Evolutionary conservation across 2,329 filamentous ascomycete genomes (phyloP).

Genomic region (Sporothrix curviconia): DNA sequence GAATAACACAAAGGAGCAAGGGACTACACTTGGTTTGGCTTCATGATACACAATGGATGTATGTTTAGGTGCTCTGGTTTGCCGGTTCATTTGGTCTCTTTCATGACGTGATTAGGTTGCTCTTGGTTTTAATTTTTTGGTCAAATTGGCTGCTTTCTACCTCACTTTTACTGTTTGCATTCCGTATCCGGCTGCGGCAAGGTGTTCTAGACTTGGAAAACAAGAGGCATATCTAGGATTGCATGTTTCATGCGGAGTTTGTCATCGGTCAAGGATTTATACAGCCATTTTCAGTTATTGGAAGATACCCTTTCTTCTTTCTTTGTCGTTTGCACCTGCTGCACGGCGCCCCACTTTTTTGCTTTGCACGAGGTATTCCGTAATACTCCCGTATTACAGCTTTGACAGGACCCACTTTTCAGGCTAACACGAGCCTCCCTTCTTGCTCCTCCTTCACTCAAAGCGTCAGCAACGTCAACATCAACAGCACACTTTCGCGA

Average conservation of each 20-base stretch:
- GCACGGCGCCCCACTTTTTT: too few relatives aligned
- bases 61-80: neutral
- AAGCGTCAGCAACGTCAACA: neutral
- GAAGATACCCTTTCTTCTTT: conserved; percentile 3
- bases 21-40: too few relatives aligned
- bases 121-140: neutral
- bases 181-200: neutral
- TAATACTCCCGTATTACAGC: too few relatives aligned
- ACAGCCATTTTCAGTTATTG: neutral
- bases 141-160: too few relatives aligned
- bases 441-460: neutral
- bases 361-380: too few relatives aligned
- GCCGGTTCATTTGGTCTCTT: neutral
- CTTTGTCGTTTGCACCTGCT: too few relatives aligned
- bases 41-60: too few relatives aligned
- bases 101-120: neutral
- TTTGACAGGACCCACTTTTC: neutral
- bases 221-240: neutral
- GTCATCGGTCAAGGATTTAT: neutral
- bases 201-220: neutral
- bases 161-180: too few relatives aligned
- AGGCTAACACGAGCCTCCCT: neutral
- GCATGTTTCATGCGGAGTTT: neutral
- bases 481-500: neutral
- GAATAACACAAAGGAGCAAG: too few relatives aligned